Evolutionary conservation across 192 early-diverging fungal genomes (phyloP).

Genomic region (Lobosporangium transversale): DNA sequence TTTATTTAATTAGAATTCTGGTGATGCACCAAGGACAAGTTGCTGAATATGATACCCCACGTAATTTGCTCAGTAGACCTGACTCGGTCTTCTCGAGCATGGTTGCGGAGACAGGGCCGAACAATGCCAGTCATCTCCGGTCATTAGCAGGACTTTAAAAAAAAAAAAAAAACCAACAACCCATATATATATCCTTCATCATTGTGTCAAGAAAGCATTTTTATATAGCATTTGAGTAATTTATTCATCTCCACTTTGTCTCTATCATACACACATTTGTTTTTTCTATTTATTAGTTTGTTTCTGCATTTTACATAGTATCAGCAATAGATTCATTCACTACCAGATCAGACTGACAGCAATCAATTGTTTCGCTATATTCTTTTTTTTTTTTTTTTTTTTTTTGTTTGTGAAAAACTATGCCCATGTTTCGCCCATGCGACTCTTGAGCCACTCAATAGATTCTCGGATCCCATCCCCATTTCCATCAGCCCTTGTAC

Average conservation of each 20-base stretch:
- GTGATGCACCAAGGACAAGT: slow-evolving; percentile 78
- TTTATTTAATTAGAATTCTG: slow-evolving; percentile 37
- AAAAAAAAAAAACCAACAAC: neutral
- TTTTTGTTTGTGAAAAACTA: too few species aligned
- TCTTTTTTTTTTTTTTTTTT: too few species aligned
- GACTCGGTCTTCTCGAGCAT: slow-evolving; percentile 79
- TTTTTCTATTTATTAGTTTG: neutral
- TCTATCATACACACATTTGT: neutral
- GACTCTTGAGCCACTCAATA: slow-evolving; percentile 49
- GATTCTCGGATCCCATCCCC: slow-evolving; percentile 44
- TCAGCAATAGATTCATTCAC: neutral
- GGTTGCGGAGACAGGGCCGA: slow-evolving; percentile 79
- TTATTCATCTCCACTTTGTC: too few species aligned
- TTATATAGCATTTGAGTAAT: too few species aligned
- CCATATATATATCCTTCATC: too few species aligned
- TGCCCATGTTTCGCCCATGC: slow-evolving; percentile 42
- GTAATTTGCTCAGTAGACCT: slow-evolving; percentile 66
- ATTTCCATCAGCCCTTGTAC: slow-evolving; percentile 32
- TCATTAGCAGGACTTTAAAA: slow-evolving; percentile 27
- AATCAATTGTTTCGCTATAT: too few species aligned
- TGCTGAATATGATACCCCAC: slow-evolving; percentile 84
- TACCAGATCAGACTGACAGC: too few species aligned
- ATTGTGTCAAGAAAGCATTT: too few species aligned
- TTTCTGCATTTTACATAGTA: too few species aligned
- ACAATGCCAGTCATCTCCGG: slow-evolving; percentile 38